phyloP scores from a whole-genome alignment of 1,284 basidiomycete species.

The Pseudozyma tsukubaensis region DNA sequence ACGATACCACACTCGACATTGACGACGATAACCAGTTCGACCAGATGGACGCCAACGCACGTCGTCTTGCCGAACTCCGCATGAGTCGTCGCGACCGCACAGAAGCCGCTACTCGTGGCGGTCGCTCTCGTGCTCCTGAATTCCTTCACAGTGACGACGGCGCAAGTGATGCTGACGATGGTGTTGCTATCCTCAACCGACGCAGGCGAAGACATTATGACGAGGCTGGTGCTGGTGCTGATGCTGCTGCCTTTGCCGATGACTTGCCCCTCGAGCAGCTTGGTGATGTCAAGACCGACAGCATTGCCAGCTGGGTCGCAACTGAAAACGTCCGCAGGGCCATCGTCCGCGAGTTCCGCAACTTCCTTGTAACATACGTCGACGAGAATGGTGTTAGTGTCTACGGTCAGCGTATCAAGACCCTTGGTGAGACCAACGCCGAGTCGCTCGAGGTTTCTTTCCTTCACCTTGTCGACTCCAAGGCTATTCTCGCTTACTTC shows the following conservation, averaged over 20 bases:
- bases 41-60: conserved; percentile 78
- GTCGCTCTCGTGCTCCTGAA: conserved; percentile 80
- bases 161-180: conserved; percentile 67
- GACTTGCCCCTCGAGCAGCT: conserved; percentile 95
- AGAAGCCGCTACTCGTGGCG: conserved; percentile 73
- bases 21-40: conserved; percentile 82
- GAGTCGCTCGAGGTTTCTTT: conserved; percentile 98
- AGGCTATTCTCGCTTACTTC: conserved; percentile 96
- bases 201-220: conserved; percentile 70
- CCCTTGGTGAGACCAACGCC: conserved; percentile 94
- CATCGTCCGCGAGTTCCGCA: conserved; percentile 90
- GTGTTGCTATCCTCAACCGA: conserved; percentile 65
- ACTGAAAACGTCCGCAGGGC: conserved; percentile 88
- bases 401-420: conserved; percentile 92
- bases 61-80: conserved; percentile 85
- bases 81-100: conserved; percentile 89
- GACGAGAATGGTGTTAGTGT: conserved; percentile 91
- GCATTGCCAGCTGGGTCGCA: conserved; percentile 96
- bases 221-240: conserved; percentile 72
- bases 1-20: conserved; percentile 82
- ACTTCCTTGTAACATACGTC: conserved; percentile 94
- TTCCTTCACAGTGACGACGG: conserved; percentile 81
- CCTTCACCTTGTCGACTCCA: conserved; percentile 86
- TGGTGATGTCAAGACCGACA: conserved; percentile 95
- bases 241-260: conserved; percentile 74